These are phyloP conservation scores for Sporisorium reilianum DNA, from an alignment of 1,284 basidiomycete genomes.

Conservation along the genomic window DNA sequence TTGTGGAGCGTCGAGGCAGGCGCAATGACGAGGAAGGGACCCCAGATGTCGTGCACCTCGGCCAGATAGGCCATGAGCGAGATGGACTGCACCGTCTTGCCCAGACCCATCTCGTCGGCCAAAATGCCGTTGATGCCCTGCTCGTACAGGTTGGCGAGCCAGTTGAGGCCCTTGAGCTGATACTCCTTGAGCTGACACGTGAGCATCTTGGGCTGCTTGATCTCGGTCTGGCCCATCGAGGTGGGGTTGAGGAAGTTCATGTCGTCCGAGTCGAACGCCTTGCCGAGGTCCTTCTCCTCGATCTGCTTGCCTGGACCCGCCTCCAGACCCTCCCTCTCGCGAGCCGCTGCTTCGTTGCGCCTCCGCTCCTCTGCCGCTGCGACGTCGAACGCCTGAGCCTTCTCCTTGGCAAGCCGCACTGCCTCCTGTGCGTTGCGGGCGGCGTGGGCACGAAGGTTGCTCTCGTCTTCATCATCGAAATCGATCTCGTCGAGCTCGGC, in stretches of 20 bases:
- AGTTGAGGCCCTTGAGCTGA: conserved; percentile 97
- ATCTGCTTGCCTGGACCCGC: conserved; percentile 40
- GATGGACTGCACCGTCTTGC: conserved; percentile 96
- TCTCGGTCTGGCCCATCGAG: conserved; percentile 82
- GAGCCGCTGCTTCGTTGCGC: conserved; percentile 75
- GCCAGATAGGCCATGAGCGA: conserved; percentile 96
- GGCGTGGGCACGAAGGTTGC: conserved; percentile 89
- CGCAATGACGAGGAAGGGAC: conserved; percentile 98
- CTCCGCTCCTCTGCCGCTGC: conserved; percentile 80
- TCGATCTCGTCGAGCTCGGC: conserved; percentile 81
- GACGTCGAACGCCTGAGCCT: conserved; percentile 86
- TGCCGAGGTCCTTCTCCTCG: conserved; percentile 62
- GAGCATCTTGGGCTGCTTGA: conserved; percentile 94
- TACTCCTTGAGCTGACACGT: conserved; percentile 98
- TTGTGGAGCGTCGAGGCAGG: conserved; percentile 98
- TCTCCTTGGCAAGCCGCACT: conserved; percentile 81
- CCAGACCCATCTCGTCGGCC: conserved; percentile 84
- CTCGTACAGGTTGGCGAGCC: conserved; percentile 97
- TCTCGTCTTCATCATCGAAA: conserved; percentile 94
- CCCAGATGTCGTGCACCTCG: conserved; percentile 98
- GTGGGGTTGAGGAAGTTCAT: conserved; percentile 99
- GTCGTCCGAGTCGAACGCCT: conserved; percentile 78
- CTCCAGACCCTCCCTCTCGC: conserved; percentile 38
- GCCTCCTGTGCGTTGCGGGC: conserved; percentile 90
- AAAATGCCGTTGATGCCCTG: conserved; percentile 81